Evolutionary conservation across 805 yeast genomes (phyloP), one percentile per base, ranked within the genome.

Genomic region (Wickerhamiella allomyrinae): DNA sequence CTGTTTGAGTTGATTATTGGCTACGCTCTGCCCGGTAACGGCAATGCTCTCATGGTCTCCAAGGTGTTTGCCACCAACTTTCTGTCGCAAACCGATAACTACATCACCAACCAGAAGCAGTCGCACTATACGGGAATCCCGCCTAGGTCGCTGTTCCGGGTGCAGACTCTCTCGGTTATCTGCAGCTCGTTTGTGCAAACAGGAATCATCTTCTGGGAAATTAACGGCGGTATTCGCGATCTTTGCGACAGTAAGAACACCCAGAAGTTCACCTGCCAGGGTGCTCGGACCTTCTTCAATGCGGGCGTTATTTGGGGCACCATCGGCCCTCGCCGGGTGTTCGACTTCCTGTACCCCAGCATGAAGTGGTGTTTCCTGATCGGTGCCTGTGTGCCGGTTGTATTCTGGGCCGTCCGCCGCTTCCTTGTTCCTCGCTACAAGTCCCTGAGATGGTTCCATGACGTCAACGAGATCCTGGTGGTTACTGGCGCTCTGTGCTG

Each of bases 361-460:
- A 58, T 78, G 47, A 70, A 72, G 54, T 77, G 73, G 70, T 70
- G 79, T 46, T 79, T 78, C 65, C 59, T 77, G 29, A 62, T 76
- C 42, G 84, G 84, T 11, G 57, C 57, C 0, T 37, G 66, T 55
- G 48, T 43, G 37, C 49, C 55, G 7, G 34, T 44, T 19, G 43
- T 50, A 7, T 48, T 53, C 29, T 46, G 50, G 42, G 31, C 43
- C 3, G 38, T 20, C 1, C 46, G 53, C 3, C 27, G 14, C 17
- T 36, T 35, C 20, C 10, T 37, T 6, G 17, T 37, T 14, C 15
- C 22, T 31, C 17, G 40, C 29, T 6, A 31, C 29, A 10, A 7
- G 22, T 17, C n/a, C 56, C 68, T 17, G 29, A 29, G n/a, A 24
- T 45, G 40, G 43, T 29, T 41, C 38, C 38, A 27, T 60, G 61